Evolutionary conservation across 257 asterid species (phyloP).

Genomic region (Solanum megistacrolobum): DNA sequence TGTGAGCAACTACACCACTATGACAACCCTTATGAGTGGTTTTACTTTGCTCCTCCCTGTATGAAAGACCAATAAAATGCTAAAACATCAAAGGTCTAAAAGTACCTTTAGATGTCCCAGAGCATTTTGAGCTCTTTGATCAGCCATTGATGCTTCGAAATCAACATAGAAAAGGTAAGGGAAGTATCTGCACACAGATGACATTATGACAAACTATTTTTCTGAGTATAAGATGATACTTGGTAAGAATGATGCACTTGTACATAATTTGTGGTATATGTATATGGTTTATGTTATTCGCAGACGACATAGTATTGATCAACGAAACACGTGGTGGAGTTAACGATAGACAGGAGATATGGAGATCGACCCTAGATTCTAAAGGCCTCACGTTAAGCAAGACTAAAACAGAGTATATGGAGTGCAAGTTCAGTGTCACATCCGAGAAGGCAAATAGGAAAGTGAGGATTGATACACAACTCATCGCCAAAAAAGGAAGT

Average conservation of each 20-base stretch:
- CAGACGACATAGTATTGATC: not conserved
- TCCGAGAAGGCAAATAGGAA: not conserved
- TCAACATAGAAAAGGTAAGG: constrained; percentile 97
- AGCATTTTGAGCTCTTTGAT: constrained; percentile 96
- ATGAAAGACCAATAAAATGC: not conserved
- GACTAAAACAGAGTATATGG: not conserved
- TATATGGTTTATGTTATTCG: not conserved
- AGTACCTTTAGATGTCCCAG: constrained; percentile 76
- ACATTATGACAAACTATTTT: not conserved
- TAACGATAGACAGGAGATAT: not conserved
- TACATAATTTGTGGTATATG: not conserved
- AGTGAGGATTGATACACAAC: not conserved
- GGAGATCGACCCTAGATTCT: not conserved
- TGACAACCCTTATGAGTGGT: not conserved
- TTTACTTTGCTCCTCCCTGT: not conserved
- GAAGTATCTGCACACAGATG: constrained; percentile 49
- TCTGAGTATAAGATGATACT: not conserved
- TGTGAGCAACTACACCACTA: not conserved
- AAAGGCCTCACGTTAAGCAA: not conserved
- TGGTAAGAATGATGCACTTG: not conserved
- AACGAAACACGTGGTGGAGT: not conserved
- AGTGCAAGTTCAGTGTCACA: not conserved
- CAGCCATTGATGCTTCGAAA: constrained; percentile 99
- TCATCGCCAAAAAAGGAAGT: not conserved
- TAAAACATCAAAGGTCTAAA: not conserved